Evolutionary conservation across 148 eudicot genomes (phyloP).

Genomic region (Cornus florida): DNA sequence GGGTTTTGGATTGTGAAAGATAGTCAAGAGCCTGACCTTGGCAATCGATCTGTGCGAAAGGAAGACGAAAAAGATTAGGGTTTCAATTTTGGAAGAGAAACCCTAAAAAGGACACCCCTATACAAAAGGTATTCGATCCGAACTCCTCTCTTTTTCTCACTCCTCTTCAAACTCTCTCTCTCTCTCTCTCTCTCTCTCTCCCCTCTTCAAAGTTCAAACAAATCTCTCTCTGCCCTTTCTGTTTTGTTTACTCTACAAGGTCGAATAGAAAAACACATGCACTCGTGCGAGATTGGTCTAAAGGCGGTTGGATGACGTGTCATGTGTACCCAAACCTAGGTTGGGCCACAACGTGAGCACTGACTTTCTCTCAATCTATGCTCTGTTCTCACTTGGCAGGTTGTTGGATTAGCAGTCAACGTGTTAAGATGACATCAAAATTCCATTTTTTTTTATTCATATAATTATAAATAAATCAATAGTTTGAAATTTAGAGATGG

Average conservation of each 20-base stretch:
- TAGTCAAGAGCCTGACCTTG: not conserved
- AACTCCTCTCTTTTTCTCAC: constrained; percentile 14
- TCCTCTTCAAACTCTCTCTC: not conserved
- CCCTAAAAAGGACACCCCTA: constrained; percentile 1
- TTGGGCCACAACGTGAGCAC: not conserved
- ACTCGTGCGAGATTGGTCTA: not conserved
- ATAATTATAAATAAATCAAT: too few species aligned
- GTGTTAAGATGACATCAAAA: not conserved
- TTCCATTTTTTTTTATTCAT: too few species aligned
- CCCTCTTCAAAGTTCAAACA: not conserved
- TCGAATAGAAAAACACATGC: not conserved
- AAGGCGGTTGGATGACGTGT: not conserved
- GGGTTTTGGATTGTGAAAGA: not conserved
- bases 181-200: constrained; percentile 4
- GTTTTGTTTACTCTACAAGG: not conserved
- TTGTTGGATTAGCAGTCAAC: not conserved
- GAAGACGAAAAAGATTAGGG: constrained; percentile 10
- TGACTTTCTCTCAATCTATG: not conserved
- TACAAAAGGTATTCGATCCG: constrained; percentile 11
- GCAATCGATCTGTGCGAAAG: not conserved
- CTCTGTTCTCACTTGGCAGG: not conserved
- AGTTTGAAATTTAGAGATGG: too few species aligned
- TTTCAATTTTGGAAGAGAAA: constrained; percentile 9
- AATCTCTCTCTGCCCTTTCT: not conserved
- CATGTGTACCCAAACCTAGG: not conserved